Percentiles rank a stretch among this genome's conserved stretches.
Conservation (phyloP, 805 yeast species). For the Monosporozyma aquatica region DNA sequence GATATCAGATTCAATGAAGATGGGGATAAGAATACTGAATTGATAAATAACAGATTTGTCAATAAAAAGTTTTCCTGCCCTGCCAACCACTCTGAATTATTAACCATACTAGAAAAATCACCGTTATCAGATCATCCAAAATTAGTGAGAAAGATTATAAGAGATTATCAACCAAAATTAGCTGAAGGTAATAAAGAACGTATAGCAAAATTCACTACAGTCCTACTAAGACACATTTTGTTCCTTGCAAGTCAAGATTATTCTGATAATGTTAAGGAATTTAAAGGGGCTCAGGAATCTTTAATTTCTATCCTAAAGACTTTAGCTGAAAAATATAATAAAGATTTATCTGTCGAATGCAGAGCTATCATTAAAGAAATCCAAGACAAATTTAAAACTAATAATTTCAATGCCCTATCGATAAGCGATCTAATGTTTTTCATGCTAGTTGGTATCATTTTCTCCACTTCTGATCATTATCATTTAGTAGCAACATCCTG, state of each 20-base stretch:
- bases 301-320: slow-evolving; percentile 42
- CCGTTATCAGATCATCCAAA: slow-evolving; percentile 37
- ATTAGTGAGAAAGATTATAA: slow-evolving; percentile 47
- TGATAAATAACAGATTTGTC: slow-evolving; percentile 2
- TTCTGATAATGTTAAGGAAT: slow-evolving; percentile 28
- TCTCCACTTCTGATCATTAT: slow-evolving; percentile 92
- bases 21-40: slow-evolving; percentile 21
- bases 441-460: slow-evolving; percentile 62
- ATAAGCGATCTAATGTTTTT: slow-evolving; percentile 54
- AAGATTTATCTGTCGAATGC: slow-evolving; percentile 50
- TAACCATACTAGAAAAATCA: slow-evolving; percentile 28
- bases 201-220: slow-evolving; percentile 51
- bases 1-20: slow-evolving; percentile 32
- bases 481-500: slow-evolving; percentile 87
- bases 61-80: slow-evolving; percentile 39
- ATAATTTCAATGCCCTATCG: slow-evolving; percentile 33
- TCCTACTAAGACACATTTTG: slow-evolving; percentile 55
- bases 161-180: slow-evolving; percentile 61
- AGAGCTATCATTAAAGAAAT: slow-evolving; percentile 48
- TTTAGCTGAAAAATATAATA: slow-evolving; percentile 58
- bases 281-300: slow-evolving; percentile 34
- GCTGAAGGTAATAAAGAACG: slow-evolving; percentile 76
- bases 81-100: slow-evolving; percentile 35
- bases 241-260: slow-evolving; percentile 36
- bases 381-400: slow-evolving; percentile 41